phyloP scores from a whole-genome alignment of 2,329 filamentous ascomycete species.

The Pseudomassariella vexata region DNA sequence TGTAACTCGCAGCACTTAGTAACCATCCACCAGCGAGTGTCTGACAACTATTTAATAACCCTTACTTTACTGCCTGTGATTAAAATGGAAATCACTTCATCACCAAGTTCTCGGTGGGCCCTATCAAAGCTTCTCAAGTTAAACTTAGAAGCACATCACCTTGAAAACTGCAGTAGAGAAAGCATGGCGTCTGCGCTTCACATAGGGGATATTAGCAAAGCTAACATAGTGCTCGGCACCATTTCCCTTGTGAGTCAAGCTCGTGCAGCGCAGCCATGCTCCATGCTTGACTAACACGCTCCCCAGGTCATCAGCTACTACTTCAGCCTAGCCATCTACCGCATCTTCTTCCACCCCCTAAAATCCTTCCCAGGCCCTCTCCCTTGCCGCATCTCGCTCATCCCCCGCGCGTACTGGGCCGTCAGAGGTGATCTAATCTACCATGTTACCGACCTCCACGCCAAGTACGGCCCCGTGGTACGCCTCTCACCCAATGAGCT shows the following conservation, averaged over 20 bases:
- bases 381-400: constrained; percentile 14
- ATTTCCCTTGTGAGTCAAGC: background rate
- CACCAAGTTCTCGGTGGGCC: too few species aligned
- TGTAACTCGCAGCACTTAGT: too few species aligned
- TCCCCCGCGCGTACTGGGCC: constrained; percentile 17
- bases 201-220: background rate
- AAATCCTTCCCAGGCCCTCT: constrained; percentile 20
- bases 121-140: too few species aligned
- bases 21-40: too few species aligned
- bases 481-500: constrained; percentile 36
- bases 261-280: background rate
- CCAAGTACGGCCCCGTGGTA: constrained; percentile 33
- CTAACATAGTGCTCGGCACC: background rate
- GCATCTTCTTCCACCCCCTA: constrained; percentile 23
- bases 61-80: too few species aligned
- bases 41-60: too few species aligned
- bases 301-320: constrained; percentile 13
- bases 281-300: background rate
- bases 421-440: constrained; percentile 17
- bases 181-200: constrained; percentile 3
- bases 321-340: constrained; percentile 16
- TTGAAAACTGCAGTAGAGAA: too few species aligned
- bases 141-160: too few species aligned
- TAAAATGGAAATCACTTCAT: too few species aligned
- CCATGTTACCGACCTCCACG: constrained; percentile 23